A percentile compares a stretch with the other conserved stretches of the same genome.
phyloP scores from a whole-genome alignment of 441 rosid species.

The Breynia disticha region DNA sequence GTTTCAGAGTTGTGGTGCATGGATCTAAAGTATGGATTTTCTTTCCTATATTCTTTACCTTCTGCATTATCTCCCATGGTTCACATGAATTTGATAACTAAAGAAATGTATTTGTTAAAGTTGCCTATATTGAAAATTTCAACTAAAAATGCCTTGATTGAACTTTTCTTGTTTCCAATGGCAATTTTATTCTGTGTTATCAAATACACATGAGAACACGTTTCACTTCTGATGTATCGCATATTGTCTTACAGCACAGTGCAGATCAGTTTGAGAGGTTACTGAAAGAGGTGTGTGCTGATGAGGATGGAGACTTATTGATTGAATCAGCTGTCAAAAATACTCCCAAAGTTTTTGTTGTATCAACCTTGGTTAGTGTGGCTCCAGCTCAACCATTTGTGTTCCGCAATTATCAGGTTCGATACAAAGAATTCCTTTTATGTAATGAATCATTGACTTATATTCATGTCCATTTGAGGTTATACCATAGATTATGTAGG shows the following conservation, averaged over 20 bases:
- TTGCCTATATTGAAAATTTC: not conserved
- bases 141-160: too few relatives aligned
- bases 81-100: not conserved
- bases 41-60: not conserved
- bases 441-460: not conserved
- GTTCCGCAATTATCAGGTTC: slow-evolving; percentile 96
- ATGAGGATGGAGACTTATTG: slow-evolving; percentile 87
- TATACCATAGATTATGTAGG: not conserved
- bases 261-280: slow-evolving; percentile 95
- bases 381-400: slow-evolving; percentile 94
- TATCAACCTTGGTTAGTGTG: slow-evolving; percentile 86
- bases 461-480: not conserved
- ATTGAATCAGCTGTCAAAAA: slow-evolving; percentile 92
- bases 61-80: not conserved
- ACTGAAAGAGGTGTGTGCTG: slow-evolving; percentile 95
- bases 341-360: slow-evolving; percentile 88
- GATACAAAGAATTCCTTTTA: slow-evolving; percentile 4
- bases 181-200: too few relatives aligned
- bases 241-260: slow-evolving; percentile 80
- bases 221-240: slow-evolving; percentile 10
- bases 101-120: not conserved
- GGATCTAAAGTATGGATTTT: slow-evolving; percentile 80
- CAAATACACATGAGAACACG: not conserved
- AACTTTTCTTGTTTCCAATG: too few relatives aligned
- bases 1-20: slow-evolving; percentile 97